These are phyloP conservation scores for Silene uniflora DNA, from an alignment of 148 eudicot species.

Conservation along the genomic window DNA sequence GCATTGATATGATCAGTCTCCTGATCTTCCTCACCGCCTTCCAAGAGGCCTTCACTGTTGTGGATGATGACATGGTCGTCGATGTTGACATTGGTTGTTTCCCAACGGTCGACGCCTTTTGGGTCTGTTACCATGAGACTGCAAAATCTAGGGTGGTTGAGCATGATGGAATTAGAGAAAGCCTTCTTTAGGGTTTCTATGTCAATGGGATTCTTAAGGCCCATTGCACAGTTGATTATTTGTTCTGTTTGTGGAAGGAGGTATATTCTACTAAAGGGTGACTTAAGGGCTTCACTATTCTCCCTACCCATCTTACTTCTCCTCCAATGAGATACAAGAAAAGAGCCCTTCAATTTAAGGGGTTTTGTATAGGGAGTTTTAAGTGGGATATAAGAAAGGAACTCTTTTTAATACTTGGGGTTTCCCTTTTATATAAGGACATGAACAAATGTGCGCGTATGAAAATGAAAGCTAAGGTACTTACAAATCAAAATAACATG, in stretches of 20 bases:
- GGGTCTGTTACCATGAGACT: conserved; percentile 52
- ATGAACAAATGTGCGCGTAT: too few relatives aligned
- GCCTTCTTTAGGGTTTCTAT: conserved; percentile 34
- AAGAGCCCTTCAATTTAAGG: background rate
- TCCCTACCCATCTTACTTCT: background rate
- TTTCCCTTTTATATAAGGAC: too few relatives aligned
- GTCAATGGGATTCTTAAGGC: conserved; percentile 35
- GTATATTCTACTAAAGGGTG: conserved; percentile 31
- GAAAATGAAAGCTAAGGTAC: too few relatives aligned
- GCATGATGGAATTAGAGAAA: conserved; percentile 36
- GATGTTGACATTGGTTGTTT: conserved; percentile 36
- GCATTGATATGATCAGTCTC: conserved; percentile 41
- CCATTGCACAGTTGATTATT: conserved; percentile 47
- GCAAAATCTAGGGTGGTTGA: conserved; percentile 63
- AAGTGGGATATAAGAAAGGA: background rate
- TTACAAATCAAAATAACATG: too few relatives aligned
- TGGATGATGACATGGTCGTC: conserved; percentile 46
- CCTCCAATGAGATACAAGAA: background rate
- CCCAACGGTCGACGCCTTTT: conserved; percentile 45
- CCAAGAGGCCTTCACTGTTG: background rate
- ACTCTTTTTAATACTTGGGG: too few relatives aligned
- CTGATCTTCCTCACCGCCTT: background rate
- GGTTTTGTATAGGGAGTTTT: background rate
- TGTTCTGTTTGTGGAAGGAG: conserved; percentile 45
- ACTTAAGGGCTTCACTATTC: conserved; percentile 13